Base-by-base conservation (phyloP, 192 early-diverging fungal genomes). In the Funneliformis mosseae region DNA sequence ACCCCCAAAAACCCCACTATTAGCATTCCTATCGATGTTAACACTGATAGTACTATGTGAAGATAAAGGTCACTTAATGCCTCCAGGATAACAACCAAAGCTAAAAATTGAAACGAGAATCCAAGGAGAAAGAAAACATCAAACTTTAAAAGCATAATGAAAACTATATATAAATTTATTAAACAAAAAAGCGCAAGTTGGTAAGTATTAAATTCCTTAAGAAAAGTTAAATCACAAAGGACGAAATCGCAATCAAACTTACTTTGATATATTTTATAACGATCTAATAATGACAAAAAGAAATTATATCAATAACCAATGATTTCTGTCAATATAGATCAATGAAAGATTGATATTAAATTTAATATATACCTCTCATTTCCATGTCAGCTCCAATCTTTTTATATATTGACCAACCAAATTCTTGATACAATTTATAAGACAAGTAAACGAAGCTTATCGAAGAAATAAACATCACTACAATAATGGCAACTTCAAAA, bases 351-450 rank as follows among this genome's bases (percentile, higher is more conserved):
- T 28, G 18, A 38, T 61, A 33, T 61, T 60, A 25, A 16, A 23
- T 33, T n/a, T 76, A 61, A 48, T 33, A 33, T 33, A 76, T 85
- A 88, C 88, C 92, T 74, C 92, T 85, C 88, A 96, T 91, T 6
- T 87, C 85, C 76, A 93, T 77, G 75, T 96, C 92, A 42, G 94
- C 93, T 18, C 93, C 92, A 82, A 95, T 93, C 84, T 93, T 94
- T 80, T 93, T 94, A 85, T 92, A 94, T 55, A 94, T 93, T 79
- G 89, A 88, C 93, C 94, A 95, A 42, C 95, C 93, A 85, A 94
- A 95, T 82, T 94, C 91, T 82, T 92, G 90, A 82, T 94, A 96
- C 33, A 95, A 82, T 61, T 89, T 90, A 77, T 89, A 91, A 43
- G 91, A 87, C 16, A 90, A 72, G 50, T 86, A 85, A 3, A 82